Percentiles rank a stretch among this genome's conserved stretches.
phyloP scores from a whole-genome alignment of 331 rosid species.

The Rosa hybrid region DNA sequence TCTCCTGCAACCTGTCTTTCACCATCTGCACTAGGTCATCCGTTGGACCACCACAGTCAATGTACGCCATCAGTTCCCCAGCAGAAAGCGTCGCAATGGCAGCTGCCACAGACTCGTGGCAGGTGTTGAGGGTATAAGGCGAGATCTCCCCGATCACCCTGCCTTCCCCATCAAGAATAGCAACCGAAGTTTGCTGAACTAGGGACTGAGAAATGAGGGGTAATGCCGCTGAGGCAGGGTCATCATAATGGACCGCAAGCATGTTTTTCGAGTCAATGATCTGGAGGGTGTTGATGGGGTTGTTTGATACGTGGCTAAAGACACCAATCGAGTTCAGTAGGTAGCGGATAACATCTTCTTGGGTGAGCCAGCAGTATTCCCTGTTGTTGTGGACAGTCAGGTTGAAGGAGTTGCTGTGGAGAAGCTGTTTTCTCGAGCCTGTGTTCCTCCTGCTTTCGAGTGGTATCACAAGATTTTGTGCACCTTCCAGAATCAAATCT shows the following conservation, averaged over 20 bases:
- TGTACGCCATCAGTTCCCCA: slow-evolving; percentile 68
- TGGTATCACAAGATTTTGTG: slow-evolving; percentile 74
- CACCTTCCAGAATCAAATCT: slow-evolving; percentile 73
- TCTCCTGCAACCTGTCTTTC: slow-evolving; percentile 56
- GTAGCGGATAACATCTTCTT: slow-evolving; percentile 79
- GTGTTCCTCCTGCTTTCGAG: slow-evolving; percentile 22
- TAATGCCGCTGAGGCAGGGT: slow-evolving; percentile 62
- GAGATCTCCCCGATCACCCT: slow-evolving; percentile 77
- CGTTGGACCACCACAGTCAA: slow-evolving; percentile 64
- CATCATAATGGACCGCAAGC: slow-evolving; percentile 50
- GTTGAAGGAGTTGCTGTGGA: slow-evolving; percentile 25
- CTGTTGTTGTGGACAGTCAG: slow-evolving; percentile 39
- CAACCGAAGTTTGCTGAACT: slow-evolving; percentile 56
- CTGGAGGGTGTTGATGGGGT: slow-evolving; percentile 54
- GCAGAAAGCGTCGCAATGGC: slow-evolving; percentile 71
- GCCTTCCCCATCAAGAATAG: slow-evolving; percentile 54
- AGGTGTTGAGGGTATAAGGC: slow-evolving; percentile 54
- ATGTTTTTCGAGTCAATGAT: slow-evolving; percentile 49
- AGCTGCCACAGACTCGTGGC: slow-evolving; percentile 48
- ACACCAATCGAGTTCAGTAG: slow-evolving; percentile 71
- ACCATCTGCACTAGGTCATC: slow-evolving; percentile 71
- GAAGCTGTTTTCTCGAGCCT: slow-evolving; percentile 32
- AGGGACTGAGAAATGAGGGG: slow-evolving; percentile 56
- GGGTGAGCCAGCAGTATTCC: slow-evolving; percentile 78
- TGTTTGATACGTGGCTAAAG: slow-evolving; percentile 47